Evolutionary conservation across 305 asterid genomes (phyloP).

Genomic region (Striga hermonthica): DNA sequence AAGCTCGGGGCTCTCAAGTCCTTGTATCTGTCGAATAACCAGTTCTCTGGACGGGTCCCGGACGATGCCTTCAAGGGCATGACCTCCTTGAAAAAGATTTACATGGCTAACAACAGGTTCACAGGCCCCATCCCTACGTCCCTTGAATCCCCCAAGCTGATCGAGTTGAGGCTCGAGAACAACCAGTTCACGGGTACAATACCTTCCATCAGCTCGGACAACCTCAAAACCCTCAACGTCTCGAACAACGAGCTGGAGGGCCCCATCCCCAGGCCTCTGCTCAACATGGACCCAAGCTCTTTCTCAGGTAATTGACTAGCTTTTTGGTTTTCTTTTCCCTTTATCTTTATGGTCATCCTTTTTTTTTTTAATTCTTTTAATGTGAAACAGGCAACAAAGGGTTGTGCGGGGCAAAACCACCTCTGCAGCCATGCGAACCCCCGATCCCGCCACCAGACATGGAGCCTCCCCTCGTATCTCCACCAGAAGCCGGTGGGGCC

Average conservation of each 20-base stretch:
- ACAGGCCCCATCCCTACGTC: conserved; percentile 60
- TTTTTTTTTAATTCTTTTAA: background rate
- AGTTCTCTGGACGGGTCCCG: conserved; percentile 54
- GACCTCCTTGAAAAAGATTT: conserved; percentile 51
- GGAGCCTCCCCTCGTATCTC: conserved; percentile 35
- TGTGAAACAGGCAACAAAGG: conserved; percentile 35
- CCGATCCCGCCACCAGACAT: conserved; percentile 37
- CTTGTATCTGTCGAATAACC: conserved; percentile 44
- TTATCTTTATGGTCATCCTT: too few species aligned
- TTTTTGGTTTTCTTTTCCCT: too few species aligned
- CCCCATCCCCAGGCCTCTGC: conserved; percentile 50
- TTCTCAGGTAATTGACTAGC: conserved; percentile 38
- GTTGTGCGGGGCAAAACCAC: conserved; percentile 36
- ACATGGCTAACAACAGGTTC: conserved; percentile 53
- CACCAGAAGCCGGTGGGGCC: conserved; percentile 5
- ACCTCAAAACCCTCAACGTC: conserved; percentile 41
- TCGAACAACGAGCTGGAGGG: conserved; percentile 65
- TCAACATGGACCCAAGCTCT: conserved; percentile 43
- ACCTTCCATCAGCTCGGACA: conserved; percentile 41
- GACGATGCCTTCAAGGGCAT: conserved; percentile 49
- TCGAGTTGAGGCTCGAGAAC: conserved; percentile 46
- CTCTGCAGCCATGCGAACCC: conserved; percentile 36
- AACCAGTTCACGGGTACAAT: conserved; percentile 64
- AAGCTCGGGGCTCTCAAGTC: conserved; percentile 52
- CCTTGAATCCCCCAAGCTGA: conserved; percentile 40